These are phyloP conservation scores for Corniculantispora saksenae DNA, from an alignment of 2,329 filamentous ascomycete species.

Conservation along the genomic window DNA sequence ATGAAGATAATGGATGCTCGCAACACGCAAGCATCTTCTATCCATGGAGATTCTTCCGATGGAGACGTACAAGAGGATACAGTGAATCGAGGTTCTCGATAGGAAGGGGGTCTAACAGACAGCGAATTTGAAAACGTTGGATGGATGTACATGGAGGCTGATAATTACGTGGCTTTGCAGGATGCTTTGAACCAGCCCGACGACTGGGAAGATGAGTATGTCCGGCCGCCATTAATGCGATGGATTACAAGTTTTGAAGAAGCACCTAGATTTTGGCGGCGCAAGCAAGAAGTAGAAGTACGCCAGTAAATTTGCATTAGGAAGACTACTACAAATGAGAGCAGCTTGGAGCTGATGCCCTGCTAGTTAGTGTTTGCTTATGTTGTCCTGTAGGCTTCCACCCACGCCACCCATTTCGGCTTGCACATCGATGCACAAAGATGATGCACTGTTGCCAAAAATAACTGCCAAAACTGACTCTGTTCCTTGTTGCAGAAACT, in stretches of 20 bases:
- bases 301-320: too few relatives aligned
- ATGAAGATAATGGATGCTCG: slow-evolving; percentile 8
- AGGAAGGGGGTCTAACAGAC: slow-evolving; percentile 17
- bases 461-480: too few relatives aligned
- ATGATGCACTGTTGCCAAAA: too few relatives aligned
- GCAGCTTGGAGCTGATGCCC: too few relatives aligned
- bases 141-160: slow-evolving; percentile 18
- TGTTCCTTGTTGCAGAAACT: too few relatives aligned
- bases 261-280: not conserved
- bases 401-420: too few relatives aligned
- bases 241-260: slow-evolving; percentile 6
- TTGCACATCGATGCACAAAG: too few relatives aligned
- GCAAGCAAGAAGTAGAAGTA: too few relatives aligned
- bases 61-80: not conserved
- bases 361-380: too few relatives aligned
- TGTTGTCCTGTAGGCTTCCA: too few relatives aligned
- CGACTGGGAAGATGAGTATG: slow-evolving; percentile 12
- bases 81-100: not conserved
- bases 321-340: too few relatives aligned
- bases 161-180: slow-evolving; percentile 14
- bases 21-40: not conserved
- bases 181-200: slow-evolving; percentile 2
- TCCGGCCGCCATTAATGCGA: slow-evolving; percentile 6
- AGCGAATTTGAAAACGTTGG: slow-evolving; percentile 19
- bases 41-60: too few relatives aligned